phyloP scores from a whole-genome alignment of 257 asterid genomes.

The Haberlea rhodopensis region DNA sequence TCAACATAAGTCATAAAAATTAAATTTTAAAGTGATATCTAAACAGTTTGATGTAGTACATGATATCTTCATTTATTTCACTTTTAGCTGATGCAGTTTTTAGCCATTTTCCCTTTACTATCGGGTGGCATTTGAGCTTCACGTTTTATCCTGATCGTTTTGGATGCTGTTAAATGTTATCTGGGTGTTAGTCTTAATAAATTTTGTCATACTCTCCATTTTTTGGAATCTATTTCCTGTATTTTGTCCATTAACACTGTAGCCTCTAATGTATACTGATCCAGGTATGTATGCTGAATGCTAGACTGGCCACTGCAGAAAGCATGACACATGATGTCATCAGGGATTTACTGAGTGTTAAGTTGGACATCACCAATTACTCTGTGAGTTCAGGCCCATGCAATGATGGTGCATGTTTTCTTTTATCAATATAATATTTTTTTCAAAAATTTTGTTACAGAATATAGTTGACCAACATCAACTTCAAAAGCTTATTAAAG shows the following conservation, averaged over 20 bases:
- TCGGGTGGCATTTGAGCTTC: not conserved
- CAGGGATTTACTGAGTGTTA: constrained; percentile 88
- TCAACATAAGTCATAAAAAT: constrained; percentile 5
- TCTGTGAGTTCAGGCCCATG: constrained; percentile 52
- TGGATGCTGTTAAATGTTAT: not conserved
- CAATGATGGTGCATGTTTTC: constrained; percentile 1
- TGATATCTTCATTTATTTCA: constrained; percentile 1
- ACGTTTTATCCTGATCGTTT: not conserved
- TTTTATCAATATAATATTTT: constrained; percentile 11
- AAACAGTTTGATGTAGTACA: not conserved
- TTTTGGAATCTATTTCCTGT: constrained; percentile 14
- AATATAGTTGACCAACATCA: constrained; percentile 67
- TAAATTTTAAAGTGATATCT: not conserved
- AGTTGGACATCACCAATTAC: constrained; percentile 74
- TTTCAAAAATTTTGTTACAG: constrained; percentile 35
- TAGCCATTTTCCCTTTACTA: not conserved
- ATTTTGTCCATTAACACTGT: constrained; percentile 14
- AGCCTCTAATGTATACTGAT: constrained; percentile 12
- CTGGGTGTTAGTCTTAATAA: constrained; percentile 4
- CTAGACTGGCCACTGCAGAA: constrained; percentile 79
- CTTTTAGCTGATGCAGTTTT: constrained; percentile 4
- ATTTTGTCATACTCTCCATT: constrained; percentile 8
- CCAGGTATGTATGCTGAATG: constrained; percentile 71
- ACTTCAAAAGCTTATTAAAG: constrained; percentile 70
- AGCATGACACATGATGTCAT: no score